These are phyloP conservation scores for Diaporthe sp. DNA, from an alignment of 2,329 filamentous ascomycete genomes.

Conservation along the genomic window DNA sequence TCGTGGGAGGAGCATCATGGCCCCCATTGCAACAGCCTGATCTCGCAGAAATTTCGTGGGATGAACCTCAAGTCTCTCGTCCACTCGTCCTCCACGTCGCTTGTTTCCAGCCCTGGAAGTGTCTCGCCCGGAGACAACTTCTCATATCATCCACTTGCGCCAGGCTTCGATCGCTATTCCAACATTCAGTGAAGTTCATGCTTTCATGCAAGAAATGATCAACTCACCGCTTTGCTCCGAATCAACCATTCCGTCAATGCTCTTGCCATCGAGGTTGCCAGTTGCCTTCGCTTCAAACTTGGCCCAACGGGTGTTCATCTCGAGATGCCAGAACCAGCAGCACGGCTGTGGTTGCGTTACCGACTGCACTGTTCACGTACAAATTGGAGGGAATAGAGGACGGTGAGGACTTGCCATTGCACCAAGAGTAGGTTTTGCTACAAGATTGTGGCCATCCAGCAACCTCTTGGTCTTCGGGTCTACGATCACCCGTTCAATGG, in stretches of 20 bases:
- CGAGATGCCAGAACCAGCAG: background rate
- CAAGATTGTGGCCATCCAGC: background rate
- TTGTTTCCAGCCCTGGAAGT: background rate
- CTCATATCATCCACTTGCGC: background rate
- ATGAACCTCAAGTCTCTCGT: background rate
- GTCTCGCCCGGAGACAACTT: background rate
- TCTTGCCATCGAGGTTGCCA: background rate
- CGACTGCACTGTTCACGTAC: background rate
- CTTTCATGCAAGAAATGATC: too few relatives aligned
- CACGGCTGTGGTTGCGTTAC: background rate
- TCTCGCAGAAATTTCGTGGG: background rate
- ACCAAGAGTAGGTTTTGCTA: background rate
- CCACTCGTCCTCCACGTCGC: background rate
- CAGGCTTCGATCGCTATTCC: background rate
- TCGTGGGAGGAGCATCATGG: background rate
- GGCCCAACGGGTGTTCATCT: background rate
- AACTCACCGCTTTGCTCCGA: background rate
- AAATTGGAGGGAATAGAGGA: background rate
- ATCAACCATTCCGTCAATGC: background rate
- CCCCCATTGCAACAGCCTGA: background rate
- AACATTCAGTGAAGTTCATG: background rate
- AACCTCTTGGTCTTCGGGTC: background rate
- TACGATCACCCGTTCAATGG: background rate
- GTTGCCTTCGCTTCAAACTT: too few relatives aligned
- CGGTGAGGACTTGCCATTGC: conserved; percentile 1